phyloP scores from a whole-genome alignment of 495 filamentous ascomycete genomes.

The Tuber aestivum region DNA sequence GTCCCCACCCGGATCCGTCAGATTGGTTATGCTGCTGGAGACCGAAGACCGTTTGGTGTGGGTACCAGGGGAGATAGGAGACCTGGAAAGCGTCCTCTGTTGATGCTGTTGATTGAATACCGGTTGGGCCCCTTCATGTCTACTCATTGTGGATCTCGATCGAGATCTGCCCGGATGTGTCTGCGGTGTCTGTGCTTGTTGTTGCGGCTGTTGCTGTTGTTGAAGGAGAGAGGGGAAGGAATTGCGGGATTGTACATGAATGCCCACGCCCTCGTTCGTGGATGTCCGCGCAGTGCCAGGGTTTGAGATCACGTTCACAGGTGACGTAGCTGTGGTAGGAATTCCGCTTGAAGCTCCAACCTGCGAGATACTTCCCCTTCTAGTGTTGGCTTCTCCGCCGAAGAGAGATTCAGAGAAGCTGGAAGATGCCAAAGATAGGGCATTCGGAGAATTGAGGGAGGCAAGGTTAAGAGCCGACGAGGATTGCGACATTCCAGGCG shows the following conservation, averaged over 20 bases:
- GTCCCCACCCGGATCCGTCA: slow-evolving; percentile 44
- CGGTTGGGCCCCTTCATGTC: slow-evolving; percentile 25
- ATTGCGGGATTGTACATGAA: slow-evolving; percentile 33
- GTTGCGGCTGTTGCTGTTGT: slow-evolving; percentile 25
- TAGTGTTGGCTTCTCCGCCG: slow-evolving; percentile 23
- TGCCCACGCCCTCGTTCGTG: slow-evolving; percentile 37
- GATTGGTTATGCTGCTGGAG: slow-evolving; percentile 32
- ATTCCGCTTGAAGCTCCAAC: slow-evolving; percentile 16
- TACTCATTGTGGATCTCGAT: slow-evolving; percentile 32
- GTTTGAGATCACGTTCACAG: slow-evolving; percentile 41
- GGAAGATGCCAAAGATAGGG: slow-evolving; percentile 22
- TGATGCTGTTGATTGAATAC: slow-evolving; percentile 16
- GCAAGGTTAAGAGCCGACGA: slow-evolving; percentile 28
- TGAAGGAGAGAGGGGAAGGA: slow-evolving; percentile 8
- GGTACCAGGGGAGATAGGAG: slow-evolving; percentile 9
- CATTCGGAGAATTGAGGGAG: slow-evolving; percentile 21
- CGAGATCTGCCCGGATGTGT: slow-evolving; percentile 14
- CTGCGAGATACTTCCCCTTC: slow-evolving; percentile 22
- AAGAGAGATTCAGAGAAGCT: slow-evolving; percentile 22
- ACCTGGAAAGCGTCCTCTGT: slow-evolving; percentile 8
- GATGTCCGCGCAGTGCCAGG: slow-evolving; percentile 37
- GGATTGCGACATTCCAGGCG: slow-evolving; percentile 24
- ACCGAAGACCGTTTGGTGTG: slow-evolving; percentile 38
- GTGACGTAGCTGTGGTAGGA: slow-evolving; percentile 40
- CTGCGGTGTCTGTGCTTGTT: slow-evolving; percentile 14